These are phyloP conservation scores for Xylaria sp. DNA, from an alignment of 2,329 filamentous ascomycete species.

Conservation along the genomic window DNA sequence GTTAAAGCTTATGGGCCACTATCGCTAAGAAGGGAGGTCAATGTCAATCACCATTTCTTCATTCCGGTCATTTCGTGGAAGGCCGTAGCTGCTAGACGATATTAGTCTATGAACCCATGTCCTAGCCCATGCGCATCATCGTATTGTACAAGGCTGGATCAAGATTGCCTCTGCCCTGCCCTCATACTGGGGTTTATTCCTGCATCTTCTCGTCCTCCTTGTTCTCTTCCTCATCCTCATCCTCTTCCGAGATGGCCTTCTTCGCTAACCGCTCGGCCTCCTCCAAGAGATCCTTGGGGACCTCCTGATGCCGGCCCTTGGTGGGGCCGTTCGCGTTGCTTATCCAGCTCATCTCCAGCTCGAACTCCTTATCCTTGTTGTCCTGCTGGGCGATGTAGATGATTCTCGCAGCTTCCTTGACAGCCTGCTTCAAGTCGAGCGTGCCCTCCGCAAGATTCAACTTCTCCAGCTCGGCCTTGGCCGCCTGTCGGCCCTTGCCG, in stretches of 20 bases:
- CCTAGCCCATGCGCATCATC: constrained; percentile 15
- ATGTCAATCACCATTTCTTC: not conserved
- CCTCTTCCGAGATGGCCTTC: constrained; percentile 84
- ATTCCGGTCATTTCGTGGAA: constrained; percentile 1
- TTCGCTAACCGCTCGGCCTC: constrained; percentile 93
- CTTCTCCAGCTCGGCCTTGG: constrained; percentile 98
- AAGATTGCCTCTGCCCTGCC: not conserved
- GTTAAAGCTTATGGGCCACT: too few species aligned
- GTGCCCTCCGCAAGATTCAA: constrained; percentile 79
- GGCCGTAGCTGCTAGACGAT: constrained; percentile 23
- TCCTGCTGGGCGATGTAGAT: constrained; percentile 98
- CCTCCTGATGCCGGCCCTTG: constrained; percentile 89
- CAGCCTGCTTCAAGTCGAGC: constrained; percentile 80
- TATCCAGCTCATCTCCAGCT: constrained; percentile 99
- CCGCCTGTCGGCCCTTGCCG: constrained; percentile 93
- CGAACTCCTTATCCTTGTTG: constrained; percentile 99
- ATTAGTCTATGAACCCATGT: constrained; percentile 30
- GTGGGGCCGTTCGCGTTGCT: constrained; percentile 83
- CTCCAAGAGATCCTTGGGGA: constrained; percentile 85
- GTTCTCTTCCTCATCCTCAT: constrained; percentile 73
- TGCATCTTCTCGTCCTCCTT: constrained; percentile 83
- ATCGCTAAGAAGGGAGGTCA: not conserved
- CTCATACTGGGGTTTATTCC: constrained; percentile 58
- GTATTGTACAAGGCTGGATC: constrained; percentile 27
- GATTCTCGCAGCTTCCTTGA: constrained; percentile 95